Percentiles rank a stretch among this genome's conserved stretches.
Evolutionary conservation across 192 early-diverging fungal species (phyloP).

Genomic region (Linnemannia zychae): DNA sequence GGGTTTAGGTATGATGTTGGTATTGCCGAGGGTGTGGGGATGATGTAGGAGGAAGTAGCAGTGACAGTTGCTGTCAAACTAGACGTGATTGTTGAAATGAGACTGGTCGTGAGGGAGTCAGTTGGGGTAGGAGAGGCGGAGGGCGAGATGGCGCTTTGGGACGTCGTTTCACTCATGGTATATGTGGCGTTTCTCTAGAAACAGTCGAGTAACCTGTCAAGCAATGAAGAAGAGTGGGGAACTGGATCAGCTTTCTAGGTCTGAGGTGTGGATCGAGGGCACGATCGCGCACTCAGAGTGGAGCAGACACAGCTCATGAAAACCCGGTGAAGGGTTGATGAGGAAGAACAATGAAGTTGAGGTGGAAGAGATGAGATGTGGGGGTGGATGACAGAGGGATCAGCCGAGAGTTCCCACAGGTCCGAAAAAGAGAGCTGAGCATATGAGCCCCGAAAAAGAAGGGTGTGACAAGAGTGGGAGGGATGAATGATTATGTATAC

Average conservation of each 20-base stretch:
- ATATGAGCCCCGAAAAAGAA: background rate
- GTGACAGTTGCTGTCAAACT: background rate
- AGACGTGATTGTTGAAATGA: slow-evolving; percentile 1
- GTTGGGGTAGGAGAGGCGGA: slow-evolving; percentile 7
- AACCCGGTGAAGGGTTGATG: background rate
- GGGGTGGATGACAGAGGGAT: background rate
- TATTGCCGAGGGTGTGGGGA: background rate
- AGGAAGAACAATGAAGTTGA: background rate
- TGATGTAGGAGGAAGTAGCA: background rate
- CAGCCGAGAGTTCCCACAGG: background rate
- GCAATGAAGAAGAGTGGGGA: background rate
- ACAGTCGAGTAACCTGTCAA: background rate
- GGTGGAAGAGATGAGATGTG: background rate
- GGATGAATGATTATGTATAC: slow-evolving; percentile 7
- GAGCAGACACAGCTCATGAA: background rate
- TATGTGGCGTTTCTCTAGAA: background rate
- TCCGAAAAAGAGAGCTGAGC: background rate
- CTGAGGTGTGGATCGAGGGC: background rate
- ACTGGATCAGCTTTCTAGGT: background rate
- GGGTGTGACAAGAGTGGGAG: background rate
- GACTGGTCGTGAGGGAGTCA: slow-evolving; percentile 25
- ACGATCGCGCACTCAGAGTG: background rate
- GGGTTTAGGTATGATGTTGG: background rate
- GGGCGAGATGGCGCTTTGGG: background rate
- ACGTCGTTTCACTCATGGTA: slow-evolving; percentile 42